Base-by-base conservation (phyloP, 192 early-diverging fungal genomes). In the Coemansia sp. region DNA sequence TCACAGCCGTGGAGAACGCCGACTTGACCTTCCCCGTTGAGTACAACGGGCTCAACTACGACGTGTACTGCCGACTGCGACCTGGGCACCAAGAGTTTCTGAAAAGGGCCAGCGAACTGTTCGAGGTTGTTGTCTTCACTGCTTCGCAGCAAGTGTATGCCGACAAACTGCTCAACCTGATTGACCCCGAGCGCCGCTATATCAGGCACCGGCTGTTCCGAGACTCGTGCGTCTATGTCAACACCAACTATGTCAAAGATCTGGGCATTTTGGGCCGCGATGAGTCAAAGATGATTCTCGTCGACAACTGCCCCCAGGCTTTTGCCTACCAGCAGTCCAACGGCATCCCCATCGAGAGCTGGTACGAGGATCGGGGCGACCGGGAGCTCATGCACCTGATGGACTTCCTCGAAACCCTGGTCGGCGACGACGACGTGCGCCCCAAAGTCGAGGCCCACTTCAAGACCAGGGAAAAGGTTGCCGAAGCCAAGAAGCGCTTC, bases 111-210 rank as follows among this genome's bases (percentile, higher is more conserved):
- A 80, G 87, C 35, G 52, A 74, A 58, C 61, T 81, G 38, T 90
- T 86, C 41, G 89, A 90, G 62, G 86, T 90, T 1, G 87, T 89
- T 4, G 74, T 89, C 3, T 90, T 90, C 41, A 90, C 89, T 4
- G 89, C 89, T 3, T 88, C 87, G 44, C 88, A 88, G 73, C 83
- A 88, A 46, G 80, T 83, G n/a, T 90, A 90, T 41, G 89, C 88
- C 3, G 85, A 88, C 56, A 66, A 71, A 14, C 57, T 88, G 37
- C 68, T 86, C 32, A 84, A 86, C 44, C 55, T 84, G 26, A 81
- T 90, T 44, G 88, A 90, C 34, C 87, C 87, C 0, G 72, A 80
- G 12, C 75, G 83, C n/a, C 78, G 75, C 37, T 81, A 50, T 35
- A 85, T 90, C 72, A 78, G 68, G 35, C 87, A 88, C 79, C 79